Percentiles rank a stretch among this genome's conserved stretches.
phyloP scores from a whole-genome alignment of 345 rosid species.

The Erysimum cheiranthoides region DNA sequence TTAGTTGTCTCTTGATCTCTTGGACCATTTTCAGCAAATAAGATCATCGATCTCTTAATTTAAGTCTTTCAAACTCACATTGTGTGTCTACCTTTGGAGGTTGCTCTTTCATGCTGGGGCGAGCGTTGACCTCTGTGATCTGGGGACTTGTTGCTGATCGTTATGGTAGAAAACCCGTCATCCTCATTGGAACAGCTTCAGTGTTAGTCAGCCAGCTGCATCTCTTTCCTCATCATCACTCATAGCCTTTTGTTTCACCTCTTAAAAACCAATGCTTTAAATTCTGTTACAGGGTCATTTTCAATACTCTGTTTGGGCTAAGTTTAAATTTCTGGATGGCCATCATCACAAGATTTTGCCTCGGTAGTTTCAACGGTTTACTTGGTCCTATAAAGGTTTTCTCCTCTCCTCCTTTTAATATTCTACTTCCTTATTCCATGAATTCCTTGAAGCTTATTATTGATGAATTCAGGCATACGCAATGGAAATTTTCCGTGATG shows the following conservation, averaged over 20 bases:
- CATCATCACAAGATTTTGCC: slow-evolving; percentile 74
- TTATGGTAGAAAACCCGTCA: slow-evolving; percentile 90
- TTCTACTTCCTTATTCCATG: neutral
- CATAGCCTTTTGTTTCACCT: neutral
- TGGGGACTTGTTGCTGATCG: slow-evolving; percentile 95
- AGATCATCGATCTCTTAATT: no score
- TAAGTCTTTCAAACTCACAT: slow-evolving; percentile 25
- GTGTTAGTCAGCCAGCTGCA: slow-evolving; percentile 67
- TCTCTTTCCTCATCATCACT: neutral
- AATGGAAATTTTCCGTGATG: slow-evolving; percentile 70
- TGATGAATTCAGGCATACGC: slow-evolving; percentile 75
- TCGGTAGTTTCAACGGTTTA: slow-evolving; percentile 87
- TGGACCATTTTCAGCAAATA: neutral
- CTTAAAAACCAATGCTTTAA: neutral
- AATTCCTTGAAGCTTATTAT: neutral
- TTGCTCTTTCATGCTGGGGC: slow-evolving; percentile 83
- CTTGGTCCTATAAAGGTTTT: slow-evolving; percentile 91
- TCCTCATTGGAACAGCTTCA: slow-evolving; percentile 65
- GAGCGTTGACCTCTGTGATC: slow-evolving; percentile 83
- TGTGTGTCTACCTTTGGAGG: slow-evolving; percentile 53
- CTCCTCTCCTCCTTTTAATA: neutral
- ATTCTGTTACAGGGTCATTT: slow-evolving; percentile 69
- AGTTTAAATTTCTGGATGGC: slow-evolving; percentile 97
- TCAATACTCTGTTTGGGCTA: slow-evolving; percentile 90
- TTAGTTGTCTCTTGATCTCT: slow-evolving; percentile 41